Percentiles rank a stretch among this genome's conserved stretches.
Evolutionary conservation across 2,329 filamentous ascomycete species (phyloP).

Genomic region (Apiospora aurea): DNA sequence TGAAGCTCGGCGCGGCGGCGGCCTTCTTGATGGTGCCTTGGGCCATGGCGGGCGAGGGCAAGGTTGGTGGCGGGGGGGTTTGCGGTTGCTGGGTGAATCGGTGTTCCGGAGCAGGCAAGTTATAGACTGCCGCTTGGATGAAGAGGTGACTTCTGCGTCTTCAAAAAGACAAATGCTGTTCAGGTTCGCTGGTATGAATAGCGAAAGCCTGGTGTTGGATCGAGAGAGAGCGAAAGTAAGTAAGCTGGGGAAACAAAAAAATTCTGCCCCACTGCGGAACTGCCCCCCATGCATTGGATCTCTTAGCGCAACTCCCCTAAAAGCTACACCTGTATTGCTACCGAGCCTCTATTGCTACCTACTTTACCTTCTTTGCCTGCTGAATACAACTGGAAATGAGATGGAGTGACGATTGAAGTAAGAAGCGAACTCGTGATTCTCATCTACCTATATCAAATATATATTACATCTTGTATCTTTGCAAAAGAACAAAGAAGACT

Average conservation of each 20-base stretch:
- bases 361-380: too few species aligned
- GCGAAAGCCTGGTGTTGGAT: not conserved
- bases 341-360: too few species aligned
- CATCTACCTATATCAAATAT: slow-evolving; percentile 8
- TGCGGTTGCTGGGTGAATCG: not conserved
- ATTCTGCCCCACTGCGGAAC: slow-evolving; percentile 16
- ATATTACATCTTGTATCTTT: slow-evolving; percentile 9
- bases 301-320: not conserved
- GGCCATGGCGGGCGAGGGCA: slow-evolving; percentile 50
- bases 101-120: not conserved
- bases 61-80: not conserved
- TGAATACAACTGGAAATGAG: not conserved
- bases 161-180: not conserved
- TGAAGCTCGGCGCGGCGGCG: slow-evolving; percentile 46
- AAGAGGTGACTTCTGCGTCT: not conserved
- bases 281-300: not conserved
- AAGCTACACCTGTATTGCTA: not conserved
- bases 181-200: not conserved
- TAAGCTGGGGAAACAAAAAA: slow-evolving; percentile 15
- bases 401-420: not conserved
- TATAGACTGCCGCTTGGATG: not conserved
- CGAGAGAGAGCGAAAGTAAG: not conserved
- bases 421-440: not conserved
- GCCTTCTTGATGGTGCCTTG: slow-evolving; percentile 62
- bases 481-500: not conserved